A percentile compares a stretch with the other conserved stretches of the same genome.
phyloP scores from a whole-genome alignment of 495 filamentous ascomycete genomes.

The Penicillium paxilli region DNA sequence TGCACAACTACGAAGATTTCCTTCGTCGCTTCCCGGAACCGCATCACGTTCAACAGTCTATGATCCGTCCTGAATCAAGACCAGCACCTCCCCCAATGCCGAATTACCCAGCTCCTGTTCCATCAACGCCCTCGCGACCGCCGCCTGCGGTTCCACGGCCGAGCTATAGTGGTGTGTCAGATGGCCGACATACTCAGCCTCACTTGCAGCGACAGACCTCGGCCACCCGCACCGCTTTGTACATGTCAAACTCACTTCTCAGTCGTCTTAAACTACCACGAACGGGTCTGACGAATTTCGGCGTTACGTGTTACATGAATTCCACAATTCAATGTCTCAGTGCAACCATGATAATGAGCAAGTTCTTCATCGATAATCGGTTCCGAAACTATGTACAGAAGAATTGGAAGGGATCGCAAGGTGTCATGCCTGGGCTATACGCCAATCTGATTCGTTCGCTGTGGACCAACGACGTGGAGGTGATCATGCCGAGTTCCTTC shows the following conservation, averaged over 20 bases:
- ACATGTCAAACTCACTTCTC: constrained; percentile 40
- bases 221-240: constrained; percentile 46
- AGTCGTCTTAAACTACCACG: constrained; percentile 55
- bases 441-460: constrained; percentile 73
- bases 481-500: constrained; percentile 53
- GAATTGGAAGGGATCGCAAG: constrained; percentile 71
- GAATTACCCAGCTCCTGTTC: constrained; percentile 41
- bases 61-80: constrained; percentile 49
- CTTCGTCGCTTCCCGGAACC: constrained; percentile 77
- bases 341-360: constrained; percentile 68
- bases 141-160: constrained; percentile 79
- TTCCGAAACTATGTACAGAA: constrained; percentile 60
- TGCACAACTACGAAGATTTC: constrained; percentile 71
- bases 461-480: constrained; percentile 69
- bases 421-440: constrained; percentile 74
- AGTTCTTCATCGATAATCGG: constrained; percentile 61
- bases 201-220: constrained; percentile 47
- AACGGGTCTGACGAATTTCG: constrained; percentile 79
- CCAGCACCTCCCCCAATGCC: constrained; percentile 21
- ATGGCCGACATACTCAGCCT: constrained; percentile 57
- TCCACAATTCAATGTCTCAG: constrained; percentile 80
- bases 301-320: constrained; percentile 90
- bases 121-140: constrained; percentile 61
- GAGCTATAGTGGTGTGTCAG: constrained; percentile 86
- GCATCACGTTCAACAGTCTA: constrained; percentile 72